Percentiles rank a stretch among this genome's conserved stretches.
These are phyloP conservation scores for Kwoniella europaea DNA, from an alignment of 768 basidiomycete genomes.

Conservation along the genomic window DNA sequence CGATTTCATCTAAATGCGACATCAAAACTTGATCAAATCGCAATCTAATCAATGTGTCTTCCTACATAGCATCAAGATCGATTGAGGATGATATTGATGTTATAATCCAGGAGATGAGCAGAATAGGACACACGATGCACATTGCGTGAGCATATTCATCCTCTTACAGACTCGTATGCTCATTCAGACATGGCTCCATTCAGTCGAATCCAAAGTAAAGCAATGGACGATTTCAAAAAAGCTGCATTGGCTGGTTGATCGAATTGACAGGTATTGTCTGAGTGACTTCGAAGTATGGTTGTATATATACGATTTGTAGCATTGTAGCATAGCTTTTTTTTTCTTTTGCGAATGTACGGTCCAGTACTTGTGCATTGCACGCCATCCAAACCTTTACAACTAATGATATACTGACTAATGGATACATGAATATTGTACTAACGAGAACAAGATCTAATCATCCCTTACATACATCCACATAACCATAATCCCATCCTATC, in stretches of 20 bases:
- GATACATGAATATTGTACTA: no score
- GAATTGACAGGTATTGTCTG: no score
- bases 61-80: slow-evolving; percentile 6
- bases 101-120: slow-evolving; percentile 25
- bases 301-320: not conserved
- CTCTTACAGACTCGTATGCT: no score
- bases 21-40: not conserved
- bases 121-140: slow-evolving; percentile 30
- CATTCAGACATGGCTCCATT: no score
- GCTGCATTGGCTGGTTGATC: slow-evolving; percentile 10
- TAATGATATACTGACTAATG: not conserved
- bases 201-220: slow-evolving; percentile 27
- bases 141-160: slow-evolving; percentile 24
- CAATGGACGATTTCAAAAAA: slow-evolving; percentile 30
- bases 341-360: not conserved
- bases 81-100: slow-evolving; percentile 27
- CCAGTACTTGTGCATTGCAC: not conserved
- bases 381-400: not conserved
- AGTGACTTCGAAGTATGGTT: not conserved
- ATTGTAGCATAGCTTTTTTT: not conserved
- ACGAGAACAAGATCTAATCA: not conserved
- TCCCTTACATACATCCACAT: slow-evolving; percentile 11
- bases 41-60: not conserved
- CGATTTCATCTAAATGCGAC: not conserved
- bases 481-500: slow-evolving; percentile 19